These are phyloP conservation scores for Exsudoporus floridanus DNA, from an alignment of 1,284 basidiomycete species.

Conservation along the genomic window DNA sequence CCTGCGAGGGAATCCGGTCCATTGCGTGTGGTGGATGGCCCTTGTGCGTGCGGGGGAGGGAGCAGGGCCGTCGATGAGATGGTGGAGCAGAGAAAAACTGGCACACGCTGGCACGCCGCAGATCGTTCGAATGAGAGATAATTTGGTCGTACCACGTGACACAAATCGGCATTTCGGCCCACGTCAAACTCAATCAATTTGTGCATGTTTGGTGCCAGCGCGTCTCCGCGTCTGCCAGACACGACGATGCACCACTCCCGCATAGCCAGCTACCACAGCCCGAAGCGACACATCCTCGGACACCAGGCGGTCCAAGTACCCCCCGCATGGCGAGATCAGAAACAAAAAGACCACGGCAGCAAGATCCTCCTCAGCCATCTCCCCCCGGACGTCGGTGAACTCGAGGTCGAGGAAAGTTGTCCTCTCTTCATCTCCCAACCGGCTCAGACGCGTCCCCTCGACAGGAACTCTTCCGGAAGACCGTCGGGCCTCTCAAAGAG, in stretches of 20 bases:
- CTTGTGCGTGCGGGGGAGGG: too few species aligned
- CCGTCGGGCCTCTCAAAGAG: slow-evolving; percentile 69
- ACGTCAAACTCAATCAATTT: background rate
- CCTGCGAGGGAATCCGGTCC: slow-evolving; percentile 33
- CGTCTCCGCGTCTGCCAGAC: too few species aligned
- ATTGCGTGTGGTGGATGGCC: slow-evolving; percentile 3
- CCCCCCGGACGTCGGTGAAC: slow-evolving; percentile 66
- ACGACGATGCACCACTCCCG: slow-evolving; percentile 32
- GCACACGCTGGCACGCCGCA: slow-evolving; percentile 8
- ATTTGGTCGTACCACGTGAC: slow-evolving; percentile 9
- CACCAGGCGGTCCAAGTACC: slow-evolving; percentile 50
- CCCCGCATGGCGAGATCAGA: slow-evolving; percentile 58
- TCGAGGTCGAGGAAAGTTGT: slow-evolving; percentile 63
- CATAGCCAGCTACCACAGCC: slow-evolving; percentile 49
- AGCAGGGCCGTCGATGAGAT: slow-evolving; percentile 2
- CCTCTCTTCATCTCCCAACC: background rate
- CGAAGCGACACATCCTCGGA: slow-evolving; percentile 59
- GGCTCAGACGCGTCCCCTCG: slow-evolving; percentile 9
- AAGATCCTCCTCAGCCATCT: slow-evolving; percentile 69
- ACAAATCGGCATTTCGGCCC: background rate
- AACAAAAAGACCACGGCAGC: slow-evolving; percentile 47
- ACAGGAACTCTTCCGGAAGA: slow-evolving; percentile 71
- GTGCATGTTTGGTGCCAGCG: slow-evolving; percentile 22
- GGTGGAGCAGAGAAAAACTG: slow-evolving; percentile 7
- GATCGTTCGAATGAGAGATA: slow-evolving; percentile 6